Percentiles rank a stretch among this genome's conserved stretches.
These are phyloP conservation scores for Elsinoe australis DNA, from an alignment of 2,329 filamentous ascomycete species.

Conservation along the genomic window DNA sequence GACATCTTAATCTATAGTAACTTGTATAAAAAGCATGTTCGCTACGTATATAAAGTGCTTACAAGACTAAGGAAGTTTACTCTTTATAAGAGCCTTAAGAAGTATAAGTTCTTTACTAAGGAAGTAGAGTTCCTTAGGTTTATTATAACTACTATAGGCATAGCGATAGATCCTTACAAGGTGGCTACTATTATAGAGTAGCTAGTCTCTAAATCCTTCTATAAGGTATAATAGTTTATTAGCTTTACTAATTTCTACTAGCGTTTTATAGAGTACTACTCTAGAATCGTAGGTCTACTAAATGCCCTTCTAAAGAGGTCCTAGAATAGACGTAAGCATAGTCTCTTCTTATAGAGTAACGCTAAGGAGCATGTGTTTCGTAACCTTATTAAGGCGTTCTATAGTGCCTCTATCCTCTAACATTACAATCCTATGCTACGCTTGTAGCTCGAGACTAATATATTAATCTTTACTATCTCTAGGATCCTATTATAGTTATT, in stretches of 20 bases:
- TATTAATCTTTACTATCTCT: constrained; percentile 6
- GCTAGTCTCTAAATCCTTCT: background rate
- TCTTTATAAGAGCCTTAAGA: constrained; percentile 19
- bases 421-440: constrained; percentile 2
- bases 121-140: constrained; percentile 21
- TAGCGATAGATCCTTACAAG: constrained; percentile 9
- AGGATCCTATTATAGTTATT: constrained; percentile 17
- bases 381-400: background rate
- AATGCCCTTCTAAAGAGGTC: constrained; percentile 7
- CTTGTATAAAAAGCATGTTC: constrained; percentile 4
- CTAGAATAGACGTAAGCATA: background rate
- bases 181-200: constrained; percentile 7
- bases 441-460: constrained; percentile 14
- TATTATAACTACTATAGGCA: constrained; percentile 13
- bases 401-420: constrained; percentile 11
- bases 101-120: constrained; percentile 18
- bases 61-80: background rate
- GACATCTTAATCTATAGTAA: constrained; percentile 30
- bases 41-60: constrained; percentile 9
- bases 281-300: background rate
- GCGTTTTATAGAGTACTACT: constrained; percentile 13
- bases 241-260: constrained; percentile 19
- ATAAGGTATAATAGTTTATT: constrained; percentile 17
- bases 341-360: constrained; percentile 15
- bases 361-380: constrained; percentile 17